Base-by-base conservation (phyloP, 2,329 filamentous ascomycete genomes). In the Scedosporium dehoogii region DNA sequence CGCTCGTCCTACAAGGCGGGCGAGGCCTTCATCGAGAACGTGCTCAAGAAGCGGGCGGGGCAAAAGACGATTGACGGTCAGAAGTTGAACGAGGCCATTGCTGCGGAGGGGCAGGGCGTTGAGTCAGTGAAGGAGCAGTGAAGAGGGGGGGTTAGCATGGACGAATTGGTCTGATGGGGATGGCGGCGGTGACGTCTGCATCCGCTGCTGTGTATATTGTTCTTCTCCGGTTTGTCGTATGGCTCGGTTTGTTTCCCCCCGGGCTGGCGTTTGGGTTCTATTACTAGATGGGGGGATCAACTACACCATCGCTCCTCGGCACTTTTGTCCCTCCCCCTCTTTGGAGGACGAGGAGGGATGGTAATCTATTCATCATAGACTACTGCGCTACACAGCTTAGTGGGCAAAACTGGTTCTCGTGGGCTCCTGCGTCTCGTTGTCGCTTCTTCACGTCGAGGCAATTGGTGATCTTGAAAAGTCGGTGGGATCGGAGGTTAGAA, bases 21-120 rank as follows among this genome's bases (percentile, higher is more conserved):
- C 44, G 94, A 99, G 79, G 91, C 92, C 1, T 99, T 99, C 73
- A 99, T 99, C 68, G 94, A 99, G 81, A 99, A 99, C 69, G 93
- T 99, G 21, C 78, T 99, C 64, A 90, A 91, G 76, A 96, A 96
- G 84, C 81, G 91, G 59, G 82, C 79, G 0, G 79, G 61, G 41
- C 55, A 59, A 44, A 62, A 62, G 57, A 46, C 48, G 14, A 38
- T 63, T 16, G 62, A 62, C 21, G 14, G 51, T 29, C n/a, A 23
- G 7, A 62, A 62, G 60, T 53, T 62, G 60, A 29, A 21, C 21
- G 60, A 62, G 9, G 60, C 53, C 27, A 62, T 62, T 51, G 60
- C 60, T 4, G 16, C 23, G 60, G 60, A 46, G 6, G 38, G 16
- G 25, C 33, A 33, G 23, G 41, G n/a, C 12, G 38, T 44, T 6